Conservation (phyloP, 1,139 yeast genomes). For the Scheffersomyces segobiensis region DNA sequence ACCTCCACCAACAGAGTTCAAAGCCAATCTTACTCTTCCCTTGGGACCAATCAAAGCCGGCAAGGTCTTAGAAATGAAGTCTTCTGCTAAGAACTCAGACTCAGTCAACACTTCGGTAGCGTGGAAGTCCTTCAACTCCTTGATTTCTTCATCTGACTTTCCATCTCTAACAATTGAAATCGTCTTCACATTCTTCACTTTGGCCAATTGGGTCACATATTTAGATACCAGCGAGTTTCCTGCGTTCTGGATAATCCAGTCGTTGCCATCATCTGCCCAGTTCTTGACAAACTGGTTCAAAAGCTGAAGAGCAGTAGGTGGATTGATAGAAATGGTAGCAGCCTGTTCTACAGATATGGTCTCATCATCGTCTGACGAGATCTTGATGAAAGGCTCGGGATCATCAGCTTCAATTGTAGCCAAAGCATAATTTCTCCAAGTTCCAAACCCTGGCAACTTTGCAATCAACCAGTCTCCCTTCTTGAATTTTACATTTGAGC, state of each 20-base stretch:
- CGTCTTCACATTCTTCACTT: slow-evolving; percentile 22
- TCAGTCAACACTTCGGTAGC: slow-evolving; percentile 35
- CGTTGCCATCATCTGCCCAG: slow-evolving; percentile 25
- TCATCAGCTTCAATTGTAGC: slow-evolving; percentile 16
- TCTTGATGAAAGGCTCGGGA: slow-evolving; percentile 22
- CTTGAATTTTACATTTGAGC: slow-evolving; percentile 19
- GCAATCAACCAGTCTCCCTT: slow-evolving; percentile 37
- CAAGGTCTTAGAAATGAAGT: slow-evolving; percentile 11
- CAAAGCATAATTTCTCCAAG: slow-evolving; percentile 36
- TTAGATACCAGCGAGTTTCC: slow-evolving; percentile 37
- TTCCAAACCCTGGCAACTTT: slow-evolving; percentile 30
- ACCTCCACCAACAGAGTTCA: slow-evolving; percentile 28
- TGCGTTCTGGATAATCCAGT: slow-evolving; percentile 37
- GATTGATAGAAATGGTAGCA: slow-evolving; percentile 37
- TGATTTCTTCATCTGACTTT: slow-evolving; percentile 23
- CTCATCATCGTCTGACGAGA: slow-evolving; percentile 12
- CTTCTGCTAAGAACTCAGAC: slow-evolving; percentile 14
- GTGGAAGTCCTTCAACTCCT: slow-evolving; percentile 25
- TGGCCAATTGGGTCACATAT: slow-evolving; percentile 32
- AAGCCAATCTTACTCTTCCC: slow-evolving; percentile 28
- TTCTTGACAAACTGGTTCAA: slow-evolving; percentile 27
- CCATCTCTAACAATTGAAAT: slow-evolving; percentile 34
- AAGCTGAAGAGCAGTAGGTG: slow-evolving; percentile 35
- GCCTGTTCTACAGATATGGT: slow-evolving; percentile 26
- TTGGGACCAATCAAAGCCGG: slow-evolving; percentile 12